Percentiles rank a stretch among this genome's conserved stretches.
Evolutionary conservation across 768 basidiomycete species (phyloP).

Genomic region (Megacollybia marginata): DNA sequence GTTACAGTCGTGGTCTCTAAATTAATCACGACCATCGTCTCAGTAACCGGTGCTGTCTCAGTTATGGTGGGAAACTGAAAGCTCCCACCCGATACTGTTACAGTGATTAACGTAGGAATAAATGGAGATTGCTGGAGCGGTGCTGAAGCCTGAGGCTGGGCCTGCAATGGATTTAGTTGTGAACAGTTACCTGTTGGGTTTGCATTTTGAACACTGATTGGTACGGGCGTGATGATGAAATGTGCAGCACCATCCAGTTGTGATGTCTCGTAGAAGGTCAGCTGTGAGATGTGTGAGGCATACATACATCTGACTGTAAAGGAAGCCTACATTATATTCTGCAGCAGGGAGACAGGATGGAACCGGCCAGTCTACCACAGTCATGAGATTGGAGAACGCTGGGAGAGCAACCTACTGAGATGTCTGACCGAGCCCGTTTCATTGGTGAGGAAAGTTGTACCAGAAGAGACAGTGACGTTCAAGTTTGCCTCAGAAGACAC

Average conservation of each 20-base stretch:
- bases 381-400: background rate
- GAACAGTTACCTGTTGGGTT: constrained; percentile 17
- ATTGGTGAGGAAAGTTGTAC: constrained; percentile 25
- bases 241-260: constrained; percentile 21
- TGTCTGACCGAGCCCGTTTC: constrained; percentile 36
- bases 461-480: constrained; percentile 33
- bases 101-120: constrained; percentile 4
- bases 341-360: constrained; percentile 34
- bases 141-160: constrained; percentile 22
- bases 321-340: constrained; percentile 31
- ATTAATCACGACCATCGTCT: constrained; percentile 13
- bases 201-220: constrained; percentile 25
- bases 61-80: constrained; percentile 4
- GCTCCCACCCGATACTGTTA: constrained; percentile 2
- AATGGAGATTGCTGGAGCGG: background rate
- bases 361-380: constrained; percentile 24
- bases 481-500: constrained; percentile 29
- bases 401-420: constrained; percentile 12
- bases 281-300: constrained; percentile 17
- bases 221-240: constrained; percentile 35
- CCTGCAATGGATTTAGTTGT: constrained; percentile 12
- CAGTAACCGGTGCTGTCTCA: constrained; percentile 9
- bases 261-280: constrained; percentile 39
- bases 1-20: constrained; percentile 12
- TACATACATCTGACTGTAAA: background rate